These are phyloP conservation scores for Simplicillium aogashimaense DNA, from an alignment of 2,329 filamentous ascomycete species.

Conservation along the genomic window DNA sequence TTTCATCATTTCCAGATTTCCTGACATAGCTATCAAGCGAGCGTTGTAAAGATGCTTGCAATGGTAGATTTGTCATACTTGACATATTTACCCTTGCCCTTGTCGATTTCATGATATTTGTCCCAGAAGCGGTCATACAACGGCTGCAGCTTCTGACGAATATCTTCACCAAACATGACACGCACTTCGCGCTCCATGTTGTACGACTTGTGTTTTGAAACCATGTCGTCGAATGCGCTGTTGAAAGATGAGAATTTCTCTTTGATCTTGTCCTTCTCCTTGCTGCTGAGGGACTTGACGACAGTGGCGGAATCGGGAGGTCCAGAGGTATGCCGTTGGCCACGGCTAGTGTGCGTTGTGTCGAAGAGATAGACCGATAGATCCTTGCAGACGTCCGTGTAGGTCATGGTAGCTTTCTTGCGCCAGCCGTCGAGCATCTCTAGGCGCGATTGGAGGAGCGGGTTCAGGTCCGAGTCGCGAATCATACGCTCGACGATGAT, in stretches of 20 bases:
- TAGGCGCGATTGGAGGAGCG: conserved; percentile 58
- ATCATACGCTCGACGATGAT: conserved; percentile 79
- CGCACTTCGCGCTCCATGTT: conserved; percentile 89
- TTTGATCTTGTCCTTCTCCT: conserved; percentile 94
- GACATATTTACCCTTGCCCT: conserved; percentile 95
- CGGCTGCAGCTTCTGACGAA: conserved; percentile 86
- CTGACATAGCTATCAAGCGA: conserved; percentile 23
- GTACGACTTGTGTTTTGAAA: conserved; percentile 70
- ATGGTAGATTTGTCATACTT: conserved; percentile 89
- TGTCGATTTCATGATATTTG: conserved; percentile 93
- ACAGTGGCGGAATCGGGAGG: conserved; percentile 75
- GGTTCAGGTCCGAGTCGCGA: conserved; percentile 65
- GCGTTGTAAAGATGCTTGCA: conserved; percentile 50
- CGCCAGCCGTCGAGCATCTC: conserved; percentile 70
- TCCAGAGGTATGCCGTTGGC: conserved; percentile 61
- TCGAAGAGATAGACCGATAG: conserved; percentile 78
- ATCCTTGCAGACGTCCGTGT: conserved; percentile 82
- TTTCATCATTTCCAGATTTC: conserved; percentile 2
- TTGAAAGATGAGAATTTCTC: conserved; percentile 94
- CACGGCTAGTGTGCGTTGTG: conserved; percentile 79
- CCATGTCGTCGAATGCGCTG: conserved; percentile 77
- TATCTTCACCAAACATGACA: conserved; percentile 67
- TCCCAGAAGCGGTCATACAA: conserved; percentile 95
- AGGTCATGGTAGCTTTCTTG: conserved; percentile 74
- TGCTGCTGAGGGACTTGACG: conserved; percentile 72